Evolutionary conservation across 495 filamentous ascomycete species (phyloP).

Genomic region (Aspergillus diversus): DNA sequence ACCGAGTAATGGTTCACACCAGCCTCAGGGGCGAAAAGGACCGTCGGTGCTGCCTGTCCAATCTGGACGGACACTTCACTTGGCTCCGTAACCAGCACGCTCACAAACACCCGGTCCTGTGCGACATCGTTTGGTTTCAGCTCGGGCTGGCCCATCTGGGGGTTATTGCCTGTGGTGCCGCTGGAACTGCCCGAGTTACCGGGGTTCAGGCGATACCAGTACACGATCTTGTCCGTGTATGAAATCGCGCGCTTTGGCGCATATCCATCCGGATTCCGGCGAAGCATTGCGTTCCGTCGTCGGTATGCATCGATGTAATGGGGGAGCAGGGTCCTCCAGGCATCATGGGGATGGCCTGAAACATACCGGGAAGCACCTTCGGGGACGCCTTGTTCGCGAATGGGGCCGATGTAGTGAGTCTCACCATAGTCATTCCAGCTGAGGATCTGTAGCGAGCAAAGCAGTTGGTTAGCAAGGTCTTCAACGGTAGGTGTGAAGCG

Average conservation of each 20-base stretch:
- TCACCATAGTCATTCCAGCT: constrained; percentile 81
- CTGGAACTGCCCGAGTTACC: constrained; percentile 37
- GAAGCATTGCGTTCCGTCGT: constrained; percentile 39
- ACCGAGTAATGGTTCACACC: constrained; percentile 56
- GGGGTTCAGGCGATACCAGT: constrained; percentile 64
- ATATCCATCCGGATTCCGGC: constrained; percentile 9
- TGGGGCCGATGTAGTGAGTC: constrained; percentile 71
- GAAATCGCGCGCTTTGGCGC: constrained; percentile 20
- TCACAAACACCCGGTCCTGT: constrained; percentile 44
- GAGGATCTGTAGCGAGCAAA: constrained; percentile 37
- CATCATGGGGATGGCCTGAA: constrained; percentile 53
- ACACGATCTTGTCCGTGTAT: constrained; percentile 52
- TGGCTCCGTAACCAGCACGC: constrained; percentile 27
- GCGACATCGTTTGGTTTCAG: constrained; percentile 30
- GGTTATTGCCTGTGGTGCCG: constrained; percentile 46
- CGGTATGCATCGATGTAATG: constrained; percentile 70
- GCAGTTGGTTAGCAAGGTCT: not conserved
- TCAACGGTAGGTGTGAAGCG: not conserved
- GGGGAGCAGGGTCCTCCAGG: constrained; percentile 59
- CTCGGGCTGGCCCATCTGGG: constrained; percentile 29
- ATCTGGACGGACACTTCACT: constrained; percentile 54
- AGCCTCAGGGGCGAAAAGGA: constrained; percentile 40
- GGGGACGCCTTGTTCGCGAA: constrained; percentile 52
- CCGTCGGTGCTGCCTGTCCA: constrained; percentile 45
- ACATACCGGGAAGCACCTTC: constrained; percentile 55